Percentiles rank a stretch among this genome's conserved stretches.
phyloP scores from a whole-genome alignment of 1,284 basidiomycete species.

The Anthracocystis panici-leucophaei region DNA sequence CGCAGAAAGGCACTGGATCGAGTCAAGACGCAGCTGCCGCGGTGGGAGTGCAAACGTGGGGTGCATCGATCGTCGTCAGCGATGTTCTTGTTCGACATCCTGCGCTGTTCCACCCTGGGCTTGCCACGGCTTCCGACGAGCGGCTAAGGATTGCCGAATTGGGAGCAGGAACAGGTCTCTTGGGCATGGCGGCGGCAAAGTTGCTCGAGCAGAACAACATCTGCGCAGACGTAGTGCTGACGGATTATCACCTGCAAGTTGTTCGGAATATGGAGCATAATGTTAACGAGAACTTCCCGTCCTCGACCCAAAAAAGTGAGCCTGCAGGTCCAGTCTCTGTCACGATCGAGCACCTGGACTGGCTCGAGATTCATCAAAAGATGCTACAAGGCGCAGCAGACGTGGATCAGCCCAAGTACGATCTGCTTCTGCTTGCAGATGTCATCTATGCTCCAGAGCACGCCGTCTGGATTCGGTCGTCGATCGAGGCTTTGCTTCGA shows the following conservation, averaged over 20 bases:
- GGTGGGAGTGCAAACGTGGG: slow-evolving; percentile 54
- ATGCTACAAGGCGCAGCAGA: slow-evolving; percentile 1
- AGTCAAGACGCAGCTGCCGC: slow-evolving; percentile 49
- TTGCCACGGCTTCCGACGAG: background rate
- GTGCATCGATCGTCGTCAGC: slow-evolving; percentile 41
- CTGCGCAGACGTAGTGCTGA: slow-evolving; percentile 38
- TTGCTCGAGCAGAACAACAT: slow-evolving; percentile 17
- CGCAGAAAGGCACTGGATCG: slow-evolving; percentile 3
- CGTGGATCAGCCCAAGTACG: slow-evolving; percentile 14
- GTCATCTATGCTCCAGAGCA: slow-evolving; percentile 50
- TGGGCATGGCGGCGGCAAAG: slow-evolving; percentile 47
- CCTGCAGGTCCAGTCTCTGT: slow-evolving; percentile 18
- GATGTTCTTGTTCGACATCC: slow-evolving; percentile 40
- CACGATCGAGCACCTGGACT: slow-evolving; percentile 40
- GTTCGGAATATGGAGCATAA: slow-evolving; percentile 40
- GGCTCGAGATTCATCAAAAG: slow-evolving; percentile 34
- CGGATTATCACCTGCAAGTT: slow-evolving; percentile 49
- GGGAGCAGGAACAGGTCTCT: slow-evolving; percentile 49
- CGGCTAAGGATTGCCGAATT: slow-evolving; percentile 38
- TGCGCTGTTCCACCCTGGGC: slow-evolving; percentile 26
- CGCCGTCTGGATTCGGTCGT: slow-evolving; percentile 45
- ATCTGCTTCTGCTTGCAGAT: slow-evolving; percentile 43
- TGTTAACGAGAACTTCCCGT: slow-evolving; percentile 28
- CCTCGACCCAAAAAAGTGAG: background rate
- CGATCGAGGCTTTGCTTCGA: slow-evolving; percentile 36